Evolutionary conservation across 495 filamentous ascomycete species (phyloP), one percentile per base, ranked within the genome.

Genomic region (Lentithecium fluviatile): DNA sequence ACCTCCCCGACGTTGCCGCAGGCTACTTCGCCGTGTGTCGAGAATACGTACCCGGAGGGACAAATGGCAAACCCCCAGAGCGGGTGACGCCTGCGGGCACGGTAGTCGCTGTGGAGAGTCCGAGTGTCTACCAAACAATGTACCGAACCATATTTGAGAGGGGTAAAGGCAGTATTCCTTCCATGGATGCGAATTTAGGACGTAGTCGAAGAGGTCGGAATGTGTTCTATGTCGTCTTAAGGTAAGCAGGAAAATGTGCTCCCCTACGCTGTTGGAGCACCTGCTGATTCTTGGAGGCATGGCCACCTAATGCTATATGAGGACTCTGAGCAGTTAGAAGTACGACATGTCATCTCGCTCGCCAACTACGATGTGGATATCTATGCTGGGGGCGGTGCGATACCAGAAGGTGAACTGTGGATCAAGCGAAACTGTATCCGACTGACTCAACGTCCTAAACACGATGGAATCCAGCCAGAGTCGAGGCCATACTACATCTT

Each of bases 231-330:
- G 90, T 96, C 57, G 89, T 96, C 51, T 75, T 95, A 38, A 85
- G 90, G 89, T 92, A 79, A 58, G 78, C 74, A 23, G 11, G 54
- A 61, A 21, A n/a, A 52, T 26, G 45, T 29, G 12, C 42, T 48
- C 5, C 47, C 52, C 60, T 26, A 11, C 12, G 19, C 13, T 26
- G 45, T 32, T 32, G 29, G 4, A 10, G 4, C 29, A 32, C 3
- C 4, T 32, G 10, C 29, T 32, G 29, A 32, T 32, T 32, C 29
- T 32, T 10, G n/a, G n/a, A 95, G 94, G 75, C 95, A 96, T 74
- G 91, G 92, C 32, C 90, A 97, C 69, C 74, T 98, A 55, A 96
- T 98, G 91, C 86, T 98, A 20, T 98, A 96, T 73, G 94, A 98
- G 68, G 91, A 97, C 68, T 74, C 77, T 3, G 84, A 88, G 52